Evolutionary conservation across 768 basidiomycete genomes (phyloP), one percentile per base, ranked within the genome.

Genomic region (Lanmaoa rubissima): DNA sequence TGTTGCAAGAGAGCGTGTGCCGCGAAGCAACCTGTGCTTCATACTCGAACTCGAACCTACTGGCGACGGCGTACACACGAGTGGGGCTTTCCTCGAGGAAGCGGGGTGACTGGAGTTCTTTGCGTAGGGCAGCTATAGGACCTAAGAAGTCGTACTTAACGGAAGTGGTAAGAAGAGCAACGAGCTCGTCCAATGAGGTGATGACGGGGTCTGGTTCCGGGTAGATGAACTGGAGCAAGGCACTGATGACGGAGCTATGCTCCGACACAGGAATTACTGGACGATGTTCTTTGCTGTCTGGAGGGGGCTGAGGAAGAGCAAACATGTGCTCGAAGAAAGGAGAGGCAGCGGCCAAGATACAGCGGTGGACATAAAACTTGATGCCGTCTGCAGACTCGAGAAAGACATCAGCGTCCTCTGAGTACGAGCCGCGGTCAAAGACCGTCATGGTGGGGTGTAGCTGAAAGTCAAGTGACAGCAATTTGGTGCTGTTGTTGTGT

Each of bases 301-400:
- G 44, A 41, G 61, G 57, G 12, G 77, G 72, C 59, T 88, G 86
- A 5, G 88, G 86, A 17, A 89, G 73, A 21, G 81, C 69, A 64
- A 90, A 85, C 84, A 89, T 83, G 53, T 85, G 80, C 50, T 70
- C 67, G 70, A 90, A 91, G 72, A 90, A 86, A 2, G 83, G 78
- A 6, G 88, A 90, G 1, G 85, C 84, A 5, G 77, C 74, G 12
- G 81, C 73, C 47, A 91, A 79, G 58, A 90, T 79, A 67, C 78
- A 81, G 57, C 77, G 76, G 70, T 88, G 88, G 34, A 84, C 80
- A 41, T 74, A 78, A 64, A 89, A 88, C 61, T 82, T 78, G 49
- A 78, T 72, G 5, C 65, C 69, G 50, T 69, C 64, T 57, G 66
- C 67, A 0, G 84, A 80, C 19, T 79, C 74, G 55, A 87, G 75